Percentiles rank a stretch among this genome's conserved stretches.
Conservation (phyloP, 148 eudicot genomes). For the Chenopodium quinoa region DNA sequence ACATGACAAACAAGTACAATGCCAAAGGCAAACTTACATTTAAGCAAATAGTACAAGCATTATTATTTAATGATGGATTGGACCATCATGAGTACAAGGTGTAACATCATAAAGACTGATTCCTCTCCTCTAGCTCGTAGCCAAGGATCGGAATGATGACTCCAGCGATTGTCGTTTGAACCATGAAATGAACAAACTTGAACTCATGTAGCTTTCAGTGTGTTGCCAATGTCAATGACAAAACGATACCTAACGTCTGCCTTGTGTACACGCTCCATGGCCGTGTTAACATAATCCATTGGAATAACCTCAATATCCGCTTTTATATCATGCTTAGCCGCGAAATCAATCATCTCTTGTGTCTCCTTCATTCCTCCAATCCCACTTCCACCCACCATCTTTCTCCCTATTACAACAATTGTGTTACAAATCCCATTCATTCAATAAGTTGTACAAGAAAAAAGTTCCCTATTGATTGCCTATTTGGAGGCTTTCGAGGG, state of each 20-base stretch:
- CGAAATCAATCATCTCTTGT: conserved; percentile 37
- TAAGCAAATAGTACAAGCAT: neutral
- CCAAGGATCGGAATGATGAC: too few species aligned
- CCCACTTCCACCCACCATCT: conserved; percentile 36
- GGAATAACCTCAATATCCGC: conserved; percentile 41
- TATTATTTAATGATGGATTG: too few species aligned
- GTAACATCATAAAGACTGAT: too few species aligned
- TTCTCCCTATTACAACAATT: conserved; percentile 26
- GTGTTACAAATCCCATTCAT: too few species aligned
- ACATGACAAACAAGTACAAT: too few species aligned
- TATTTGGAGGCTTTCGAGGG: too few species aligned
- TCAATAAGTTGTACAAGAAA: neutral
- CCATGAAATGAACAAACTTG: too few species aligned
- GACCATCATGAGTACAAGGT: neutral
- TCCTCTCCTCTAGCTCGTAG: too few species aligned
- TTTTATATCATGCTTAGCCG: conserved; percentile 31
- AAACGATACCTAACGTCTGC: conserved; percentile 41
- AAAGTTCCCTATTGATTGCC: neutral
- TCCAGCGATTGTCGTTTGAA: too few species aligned
- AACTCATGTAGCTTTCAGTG: conserved; percentile 21
- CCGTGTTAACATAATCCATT: conserved; percentile 38
- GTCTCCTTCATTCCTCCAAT: conserved; percentile 45
- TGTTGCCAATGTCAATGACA: conserved; percentile 41
- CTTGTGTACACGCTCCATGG: conserved; percentile 38
- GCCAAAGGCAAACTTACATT: neutral